Base-by-base conservation (phyloP, 805 yeast species). In the Isabelozyma rhagii region DNA sequence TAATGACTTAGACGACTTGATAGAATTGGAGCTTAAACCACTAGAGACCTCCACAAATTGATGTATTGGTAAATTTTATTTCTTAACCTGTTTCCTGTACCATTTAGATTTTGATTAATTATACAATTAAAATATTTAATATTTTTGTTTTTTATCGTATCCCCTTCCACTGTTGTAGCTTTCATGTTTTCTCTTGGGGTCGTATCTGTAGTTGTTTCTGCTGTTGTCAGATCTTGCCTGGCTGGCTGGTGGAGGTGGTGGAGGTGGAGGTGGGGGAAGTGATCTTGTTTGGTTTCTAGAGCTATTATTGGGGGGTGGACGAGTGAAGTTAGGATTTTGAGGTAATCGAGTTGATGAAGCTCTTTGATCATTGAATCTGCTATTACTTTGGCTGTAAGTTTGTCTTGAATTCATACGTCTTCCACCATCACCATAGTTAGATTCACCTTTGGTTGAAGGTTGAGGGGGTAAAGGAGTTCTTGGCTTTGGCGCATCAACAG, bases 81-180 rank as follows among this genome's bases (percentile, higher is more conserved):
- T 31, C 4, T n/a, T 21, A 5, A 21, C 25, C 25, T 6, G 25
- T 34, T 14, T 47, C n/a, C 4, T 10, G 17, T 18, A 21, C 6
- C 25, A 21, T 21, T 21, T 21, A 21, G 25, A 21, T 21, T 21
- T 28, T 47, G 27, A 40, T 5, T 13, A 41, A 44, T 40, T 29
- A 25, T 46, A 15, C 38, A 42, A 21, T 13, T 31, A 31, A 31
- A 15, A 13, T 6, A 46, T 15, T 47, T 50, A 67, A 51, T 65
- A 61, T 48, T 64, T 68, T 46, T 56, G 60, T 50, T 62, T 67
- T 49, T 71, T 71, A 41, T 67, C 71, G 47, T 63, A 60, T 5
- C 57, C 54, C 36, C 62, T 53, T n/a, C 58, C 58, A 46, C 43
- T 49, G 14, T 51, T 50, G 43, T 55, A 55, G 41, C 51, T 54